A percentile compares a stretch with the other conserved stretches of the same genome.
These are phyloP conservation scores for Fusarium decemcellulare DNA, from an alignment of 2,329 filamentous ascomycete genomes.

Conservation along the genomic window DNA sequence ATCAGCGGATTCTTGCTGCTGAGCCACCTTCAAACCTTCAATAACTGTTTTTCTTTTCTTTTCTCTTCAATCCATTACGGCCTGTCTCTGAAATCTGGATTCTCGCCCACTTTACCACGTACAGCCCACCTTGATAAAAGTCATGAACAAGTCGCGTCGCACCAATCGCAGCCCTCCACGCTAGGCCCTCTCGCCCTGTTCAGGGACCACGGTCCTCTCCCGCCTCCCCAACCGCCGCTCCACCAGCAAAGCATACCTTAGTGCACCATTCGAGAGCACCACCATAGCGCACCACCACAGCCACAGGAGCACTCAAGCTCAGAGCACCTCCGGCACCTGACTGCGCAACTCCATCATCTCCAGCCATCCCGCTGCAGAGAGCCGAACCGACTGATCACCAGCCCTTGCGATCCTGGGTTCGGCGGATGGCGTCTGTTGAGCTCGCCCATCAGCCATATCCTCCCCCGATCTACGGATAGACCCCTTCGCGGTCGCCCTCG, in stretches of 20 bases:
- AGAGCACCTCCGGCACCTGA: conserved; percentile 34
- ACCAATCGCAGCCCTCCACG: conserved; percentile 53
- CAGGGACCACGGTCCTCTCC: conserved; percentile 41
- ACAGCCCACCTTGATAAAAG: conserved; percentile 19
- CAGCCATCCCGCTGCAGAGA: conserved; percentile 41
- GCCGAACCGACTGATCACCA: conserved; percentile 31
- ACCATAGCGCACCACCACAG: conserved; percentile 36
- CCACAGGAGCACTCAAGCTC: conserved; percentile 45
- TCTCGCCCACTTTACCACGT: conserved; percentile 5
- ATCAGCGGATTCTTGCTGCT: neutral
- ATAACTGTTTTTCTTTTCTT: neutral
- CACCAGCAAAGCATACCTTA: conserved; percentile 46
- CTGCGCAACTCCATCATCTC: conserved; percentile 46
- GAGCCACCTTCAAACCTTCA: neutral
- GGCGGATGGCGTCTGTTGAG: conserved; percentile 40
- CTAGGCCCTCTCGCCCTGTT: conserved; percentile 42
- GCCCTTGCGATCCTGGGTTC: conserved; percentile 41
- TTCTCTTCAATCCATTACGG: conserved; percentile 3
- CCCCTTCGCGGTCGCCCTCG: conserved; percentile 27
- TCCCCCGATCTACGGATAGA: conserved; percentile 22
- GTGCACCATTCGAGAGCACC: conserved; percentile 35
- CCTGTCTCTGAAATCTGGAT: neutral
- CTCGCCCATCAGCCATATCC: conserved; percentile 27
- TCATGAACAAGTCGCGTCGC: conserved; percentile 33
- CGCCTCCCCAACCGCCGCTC: conserved; percentile 40